Conservation (phyloP, 2,329 filamentous ascomycete genomes). For the Sclerotinia minor region DNA sequence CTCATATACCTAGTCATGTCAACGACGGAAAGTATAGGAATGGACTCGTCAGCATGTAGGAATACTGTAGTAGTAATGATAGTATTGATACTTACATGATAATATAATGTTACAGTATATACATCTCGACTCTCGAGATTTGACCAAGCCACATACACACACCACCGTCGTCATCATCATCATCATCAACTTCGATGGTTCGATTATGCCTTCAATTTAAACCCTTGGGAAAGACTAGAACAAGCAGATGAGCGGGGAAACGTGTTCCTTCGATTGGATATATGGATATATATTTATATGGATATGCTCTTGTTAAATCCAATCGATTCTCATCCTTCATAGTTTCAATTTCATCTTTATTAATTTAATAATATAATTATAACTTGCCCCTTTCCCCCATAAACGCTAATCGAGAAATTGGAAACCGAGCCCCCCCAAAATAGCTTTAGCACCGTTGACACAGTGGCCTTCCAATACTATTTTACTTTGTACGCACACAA, state of each 20-base stretch:
- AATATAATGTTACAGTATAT: background rate
- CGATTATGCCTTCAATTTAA: background rate
- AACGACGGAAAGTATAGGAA: background rate
- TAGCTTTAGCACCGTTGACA: constrained; percentile 9
- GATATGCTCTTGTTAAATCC: background rate
- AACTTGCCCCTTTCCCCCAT: constrained; percentile 6
- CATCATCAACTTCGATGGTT: background rate
- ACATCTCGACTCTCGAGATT: background rate
- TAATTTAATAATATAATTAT: background rate
- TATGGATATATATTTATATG: background rate
- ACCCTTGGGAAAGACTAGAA: background rate
- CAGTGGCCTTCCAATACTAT: constrained; percentile 6
- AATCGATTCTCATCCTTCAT: background rate
- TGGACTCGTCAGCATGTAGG: background rate
- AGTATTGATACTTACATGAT: background rate
- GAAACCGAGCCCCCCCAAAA: background rate
- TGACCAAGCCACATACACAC: background rate
- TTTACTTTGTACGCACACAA: background rate
- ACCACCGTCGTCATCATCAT: no score
- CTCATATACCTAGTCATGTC: background rate
- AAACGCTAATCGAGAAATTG: constrained; percentile 6
- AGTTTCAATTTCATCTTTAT: constrained; percentile 1
- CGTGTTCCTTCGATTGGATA: constrained; percentile 9
- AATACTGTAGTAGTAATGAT: background rate
- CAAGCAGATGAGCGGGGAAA: background rate